These are phyloP conservation scores for Pseudogymnoascus sp. DNA, from an alignment of 2,329 filamentous ascomycete species.

Conservation along the genomic window DNA sequence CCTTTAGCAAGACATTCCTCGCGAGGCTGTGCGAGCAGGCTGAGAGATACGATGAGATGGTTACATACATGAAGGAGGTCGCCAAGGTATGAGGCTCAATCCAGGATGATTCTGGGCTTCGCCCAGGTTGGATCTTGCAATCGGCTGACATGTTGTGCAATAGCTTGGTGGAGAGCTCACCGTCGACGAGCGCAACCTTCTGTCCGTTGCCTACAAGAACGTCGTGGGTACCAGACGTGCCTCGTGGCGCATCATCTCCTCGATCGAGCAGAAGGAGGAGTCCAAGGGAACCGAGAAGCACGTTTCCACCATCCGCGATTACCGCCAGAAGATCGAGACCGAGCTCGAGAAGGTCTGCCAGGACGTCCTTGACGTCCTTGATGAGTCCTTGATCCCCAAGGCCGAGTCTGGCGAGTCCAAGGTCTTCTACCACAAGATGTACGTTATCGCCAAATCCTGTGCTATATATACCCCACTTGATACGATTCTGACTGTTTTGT, in stretches of 20 bases:
- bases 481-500: constrained; percentile 7
- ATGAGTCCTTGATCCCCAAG: constrained; percentile 87
- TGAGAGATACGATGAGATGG: constrained; percentile 99
- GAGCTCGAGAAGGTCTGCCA: constrained; percentile 97
- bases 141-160: constrained; percentile 7
- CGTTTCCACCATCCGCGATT: constrained; percentile 89
- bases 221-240: constrained; percentile 94
- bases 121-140: constrained; percentile 3
- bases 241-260: constrained; percentile 96
- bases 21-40: constrained; percentile 99
- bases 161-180: constrained; percentile 52
- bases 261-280: constrained; percentile 99
- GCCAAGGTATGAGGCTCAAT: constrained; percentile 58
- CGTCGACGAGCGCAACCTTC: constrained; percentile 94
- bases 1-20: constrained; percentile 92
- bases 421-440: constrained; percentile 99
- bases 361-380: constrained; percentile 90
- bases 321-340: constrained; percentile 95
- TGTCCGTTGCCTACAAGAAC: constrained; percentile 98
- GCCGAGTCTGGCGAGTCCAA: constrained; percentile 95
- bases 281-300: constrained; percentile 94
- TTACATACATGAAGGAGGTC: constrained; percentile 99
- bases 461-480: constrained; percentile 6
- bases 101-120: constrained; percentile 10
- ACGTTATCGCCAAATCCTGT: constrained; percentile 26